Conservation (phyloP, 345 rosid species). For the Citrus medica region DNA sequence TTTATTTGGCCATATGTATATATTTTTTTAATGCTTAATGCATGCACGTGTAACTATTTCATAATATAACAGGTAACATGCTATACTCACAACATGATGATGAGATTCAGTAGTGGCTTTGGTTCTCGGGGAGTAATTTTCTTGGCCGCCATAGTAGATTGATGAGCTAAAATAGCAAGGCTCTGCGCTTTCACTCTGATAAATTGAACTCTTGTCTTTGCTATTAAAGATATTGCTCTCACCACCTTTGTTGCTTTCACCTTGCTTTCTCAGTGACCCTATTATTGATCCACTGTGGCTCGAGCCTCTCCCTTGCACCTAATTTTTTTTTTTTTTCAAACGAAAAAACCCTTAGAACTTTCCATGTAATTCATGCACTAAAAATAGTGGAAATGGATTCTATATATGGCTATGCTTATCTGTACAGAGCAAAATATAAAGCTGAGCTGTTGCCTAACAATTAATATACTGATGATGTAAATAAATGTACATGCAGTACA, state of each 20-base stretch:
- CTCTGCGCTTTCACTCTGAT: conserved; percentile 54
- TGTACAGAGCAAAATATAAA: no score
- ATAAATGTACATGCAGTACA: no score
- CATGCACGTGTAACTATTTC: not conserved
- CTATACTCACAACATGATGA: conserved; percentile 31
- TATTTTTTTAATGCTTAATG: not conserved
- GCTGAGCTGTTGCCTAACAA: no score
- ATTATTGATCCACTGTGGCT: conserved; percentile 13
- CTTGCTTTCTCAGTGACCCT: conserved; percentile 34
- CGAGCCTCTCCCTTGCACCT: conserved; percentile 30
- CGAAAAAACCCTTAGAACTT: not conserved
- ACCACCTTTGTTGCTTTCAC: conserved; percentile 20
- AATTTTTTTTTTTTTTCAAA: not conserved
- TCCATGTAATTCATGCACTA: not conserved
- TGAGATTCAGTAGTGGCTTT: conserved; percentile 33
- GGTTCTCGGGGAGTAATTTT: conserved; percentile 63
- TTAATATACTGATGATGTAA: no score
- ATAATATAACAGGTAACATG: not conserved
- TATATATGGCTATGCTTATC: no score
- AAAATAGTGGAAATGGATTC: not conserved
- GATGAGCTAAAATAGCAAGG: conserved; percentile 84
- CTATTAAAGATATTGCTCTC: conserved; percentile 21
- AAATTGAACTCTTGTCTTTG: conserved; percentile 35
- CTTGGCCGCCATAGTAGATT: conserved; percentile 94
- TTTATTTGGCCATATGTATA: not conserved